Evolutionary conservation across 192 early-diverging fungal genomes (phyloP).

Genomic region (Thamnidium elegans): DNA sequence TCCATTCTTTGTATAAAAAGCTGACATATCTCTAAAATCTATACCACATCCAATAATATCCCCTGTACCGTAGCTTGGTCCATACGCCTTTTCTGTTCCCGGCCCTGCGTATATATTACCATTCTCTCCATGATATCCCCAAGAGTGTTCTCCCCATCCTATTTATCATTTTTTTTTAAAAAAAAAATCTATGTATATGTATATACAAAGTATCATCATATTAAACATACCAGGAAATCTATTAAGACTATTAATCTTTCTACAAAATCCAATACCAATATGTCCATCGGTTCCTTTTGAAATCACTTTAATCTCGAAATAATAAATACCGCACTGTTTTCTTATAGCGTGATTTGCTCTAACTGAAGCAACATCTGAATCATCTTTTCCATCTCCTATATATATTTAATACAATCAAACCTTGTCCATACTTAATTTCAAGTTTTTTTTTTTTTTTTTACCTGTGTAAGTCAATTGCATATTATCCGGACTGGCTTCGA

Average conservation of each 20-base stretch:
- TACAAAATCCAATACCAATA: constrained; percentile 86
- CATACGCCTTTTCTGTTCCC: constrained; percentile 76
- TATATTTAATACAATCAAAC: constrained; percentile 13
- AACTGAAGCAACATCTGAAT: constrained; percentile 79
- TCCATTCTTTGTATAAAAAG: constrained; percentile 95
- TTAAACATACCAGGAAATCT: constrained; percentile 72
- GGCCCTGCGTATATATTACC: constrained; percentile 74
- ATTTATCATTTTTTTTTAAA: neutral
- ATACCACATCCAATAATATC: constrained; percentile 92
- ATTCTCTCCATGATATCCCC: constrained; percentile 98
- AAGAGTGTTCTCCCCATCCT: constrained; percentile 84
- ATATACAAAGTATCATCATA: too few relatives aligned
- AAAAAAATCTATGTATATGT: too few relatives aligned
- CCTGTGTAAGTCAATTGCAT: constrained; percentile 54
- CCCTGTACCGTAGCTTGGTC: constrained; percentile 84
- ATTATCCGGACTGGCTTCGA: constrained; percentile 43
- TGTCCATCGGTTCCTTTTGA: constrained; percentile 87
- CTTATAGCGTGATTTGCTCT: constrained; percentile 79
- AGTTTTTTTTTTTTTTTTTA: constrained; percentile 9
- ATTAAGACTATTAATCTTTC: constrained; percentile 43
- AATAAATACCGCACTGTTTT: constrained; percentile 84
- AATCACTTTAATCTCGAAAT: constrained; percentile 85
- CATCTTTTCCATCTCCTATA: constrained; percentile 60
- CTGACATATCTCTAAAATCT: constrained; percentile 73
- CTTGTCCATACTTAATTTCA: neutral